Evolutionary conservation across 176 grass and related monocot genomes (phyloP), one percentile per base, ranked within the genome.

Genomic region (Saccharum officinarum): DNA sequence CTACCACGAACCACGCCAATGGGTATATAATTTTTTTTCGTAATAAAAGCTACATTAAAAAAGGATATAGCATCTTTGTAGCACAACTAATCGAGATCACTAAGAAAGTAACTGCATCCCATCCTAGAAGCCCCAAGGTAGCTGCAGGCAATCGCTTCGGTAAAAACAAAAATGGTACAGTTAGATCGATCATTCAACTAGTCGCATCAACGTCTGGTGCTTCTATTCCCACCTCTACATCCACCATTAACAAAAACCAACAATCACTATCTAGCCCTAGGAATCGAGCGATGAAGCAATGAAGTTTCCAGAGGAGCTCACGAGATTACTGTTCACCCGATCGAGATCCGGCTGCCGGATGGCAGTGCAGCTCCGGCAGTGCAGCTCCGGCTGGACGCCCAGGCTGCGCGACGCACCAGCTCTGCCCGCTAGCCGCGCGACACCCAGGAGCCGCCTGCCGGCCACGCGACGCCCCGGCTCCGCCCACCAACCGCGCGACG

Each of bases 331-430:
- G 80, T 91, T 98, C 83, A 94, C 86, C 33, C 96, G 86, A 67
- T 98, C 91, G 83, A 98, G 96, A 91, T 98, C 93, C 60, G 94
- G 86, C n/a, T n/a, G n/a, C n/a, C n/a, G n/a, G n/a, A n/a, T n/a
- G n/a, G n/a, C n/a, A n/a, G n/a, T n/a, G n/a, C n/a, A n/a, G n/a
- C n/a, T n/a, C n/a, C n/a, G n/a, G n/a, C n/a, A n/a, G n/a, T n/a
- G n/a, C n/a, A n/a, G n/a, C n/a, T n/a, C n/a, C n/a, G n/a, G n/a
- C n/a, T n/a, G n/a, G n/a, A n/a, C n/a, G n/a, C n/a, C n/a, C n/a
- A n/a, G n/a, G n/a, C n/a, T n/a, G n/a, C n/a, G n/a, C n/a, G n/a
- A n/a, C n/a, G n/a, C n/a, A n/a, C n/a, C n/a, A n/a, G n/a, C n/a
- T n/a, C n/a, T n/a, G n/a, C n/a, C n/a, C n/a, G n/a, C n/a, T n/a